Percentiles rank a stretch among this genome's conserved stretches.
Evolutionary conservation across 2,329 filamentous ascomycete genomes (phyloP).

Genomic region (Penicillium sp.): DNA sequence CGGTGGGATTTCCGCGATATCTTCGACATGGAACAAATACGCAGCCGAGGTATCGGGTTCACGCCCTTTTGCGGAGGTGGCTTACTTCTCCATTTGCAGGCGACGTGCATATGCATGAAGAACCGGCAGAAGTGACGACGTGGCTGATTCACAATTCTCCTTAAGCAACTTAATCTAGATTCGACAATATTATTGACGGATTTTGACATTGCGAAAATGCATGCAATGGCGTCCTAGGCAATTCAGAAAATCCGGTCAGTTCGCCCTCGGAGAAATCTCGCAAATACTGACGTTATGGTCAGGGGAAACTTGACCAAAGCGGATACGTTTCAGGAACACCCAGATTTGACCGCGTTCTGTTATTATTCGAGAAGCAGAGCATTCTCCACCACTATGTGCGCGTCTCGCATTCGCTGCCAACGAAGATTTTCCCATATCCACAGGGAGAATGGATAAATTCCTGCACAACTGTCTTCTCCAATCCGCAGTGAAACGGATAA

Average conservation of each 20-base stretch:
- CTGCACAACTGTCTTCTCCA: conserved; percentile 6
- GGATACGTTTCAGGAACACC: background rate
- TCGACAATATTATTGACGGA: background rate
- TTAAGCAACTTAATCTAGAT: too few species aligned
- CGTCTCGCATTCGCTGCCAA: conserved; percentile 10
- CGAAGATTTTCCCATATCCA: conserved; percentile 14
- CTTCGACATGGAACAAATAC: background rate
- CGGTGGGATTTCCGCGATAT: conserved; percentile 8
- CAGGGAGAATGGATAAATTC: background rate
- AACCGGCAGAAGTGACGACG: background rate
- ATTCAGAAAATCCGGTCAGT: background rate
- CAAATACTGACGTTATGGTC: background rate
- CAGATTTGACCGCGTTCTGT: conserved; percentile 2
- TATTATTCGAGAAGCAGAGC: conserved; percentile 1
- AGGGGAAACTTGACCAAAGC: background rate
- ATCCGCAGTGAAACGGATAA: conserved; percentile 7
- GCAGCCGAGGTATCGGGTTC: too few species aligned
- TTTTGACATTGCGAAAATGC: background rate
- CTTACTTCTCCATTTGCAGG: background rate
- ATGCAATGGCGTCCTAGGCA: background rate
- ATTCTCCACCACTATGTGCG: background rate
- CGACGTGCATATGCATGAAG: conserved; percentile 2
- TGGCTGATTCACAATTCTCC: background rate
- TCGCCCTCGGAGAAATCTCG: background rate
- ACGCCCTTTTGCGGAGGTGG: background rate